Evolutionary conservation across 352 stramenopile genomes (phyloP).

Genomic region (Aphanomyces cochlioides): DNA sequence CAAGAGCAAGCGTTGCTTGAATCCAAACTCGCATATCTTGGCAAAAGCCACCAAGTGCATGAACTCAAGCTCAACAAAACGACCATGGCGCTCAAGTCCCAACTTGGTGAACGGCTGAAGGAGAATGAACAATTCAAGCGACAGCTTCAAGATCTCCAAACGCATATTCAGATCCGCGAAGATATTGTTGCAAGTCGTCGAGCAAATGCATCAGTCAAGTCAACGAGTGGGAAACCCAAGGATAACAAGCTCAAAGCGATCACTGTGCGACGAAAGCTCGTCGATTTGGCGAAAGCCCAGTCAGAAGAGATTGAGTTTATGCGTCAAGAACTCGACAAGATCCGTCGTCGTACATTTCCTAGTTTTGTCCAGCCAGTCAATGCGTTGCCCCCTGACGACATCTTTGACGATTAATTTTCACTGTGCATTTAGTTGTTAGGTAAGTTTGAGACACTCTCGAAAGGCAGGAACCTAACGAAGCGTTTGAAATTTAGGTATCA

Average conservation of each 20-base stretch:
- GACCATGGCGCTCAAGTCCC: constrained; percentile 46
- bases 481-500: no score
- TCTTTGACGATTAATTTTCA: constrained; percentile 13
- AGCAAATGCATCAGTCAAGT: constrained; percentile 43
- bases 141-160: constrained; percentile 73
- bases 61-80: constrained; percentile 61
- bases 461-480: no score
- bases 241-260: constrained; percentile 80
- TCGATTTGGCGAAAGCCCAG: constrained; percentile 86
- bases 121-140: constrained; percentile 81
- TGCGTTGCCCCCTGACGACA: constrained; percentile 8
- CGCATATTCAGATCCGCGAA: constrained; percentile 83
- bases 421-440: no score
- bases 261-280: constrained; percentile 78
- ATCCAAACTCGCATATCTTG: constrained; percentile 62
- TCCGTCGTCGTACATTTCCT: constrained; percentile 89
- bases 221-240: background rate
- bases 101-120: constrained; percentile 58
- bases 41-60: constrained; percentile 55
- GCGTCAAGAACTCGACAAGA: constrained; percentile 84
- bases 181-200: constrained; percentile 79
- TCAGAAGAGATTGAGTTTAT: constrained; percentile 90
- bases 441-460: no score
- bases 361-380: constrained; percentile 57
- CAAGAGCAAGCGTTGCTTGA: constrained; percentile 68